phyloP scores from a whole-genome alignment of 73 alveolate species.

The Blepharisma japonicum region DNA sequence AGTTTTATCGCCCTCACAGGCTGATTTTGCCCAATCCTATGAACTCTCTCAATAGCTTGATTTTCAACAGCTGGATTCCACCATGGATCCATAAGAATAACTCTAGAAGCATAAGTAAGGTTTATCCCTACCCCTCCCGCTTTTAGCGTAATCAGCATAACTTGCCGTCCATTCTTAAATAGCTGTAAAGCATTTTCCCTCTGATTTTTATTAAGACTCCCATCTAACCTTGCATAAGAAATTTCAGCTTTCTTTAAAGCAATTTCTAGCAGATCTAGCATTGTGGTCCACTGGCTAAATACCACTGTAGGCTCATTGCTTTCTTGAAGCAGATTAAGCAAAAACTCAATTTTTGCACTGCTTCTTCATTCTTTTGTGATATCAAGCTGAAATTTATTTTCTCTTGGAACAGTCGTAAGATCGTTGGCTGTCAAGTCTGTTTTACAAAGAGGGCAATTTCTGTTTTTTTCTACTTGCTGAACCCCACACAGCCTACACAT shows the following conservation, averaged over 20 bases:
- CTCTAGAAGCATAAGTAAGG: slow-evolving; percentile 90
- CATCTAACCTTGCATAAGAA: slow-evolving; percentile 46
- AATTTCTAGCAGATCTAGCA: slow-evolving; percentile 56
- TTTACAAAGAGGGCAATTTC: slow-evolving; percentile 57
- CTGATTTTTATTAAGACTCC: slow-evolving; percentile 28
- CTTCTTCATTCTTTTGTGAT: slow-evolving; percentile 33
- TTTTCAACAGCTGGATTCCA: slow-evolving; percentile 96
- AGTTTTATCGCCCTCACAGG: slow-evolving; percentile 70
- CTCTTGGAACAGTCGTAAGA: slow-evolving; percentile 46
- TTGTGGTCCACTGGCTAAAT: slow-evolving; percentile 56
- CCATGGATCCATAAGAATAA: slow-evolving; percentile 94
- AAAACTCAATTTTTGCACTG: slow-evolving; percentile 38
- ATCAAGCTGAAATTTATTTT: slow-evolving; percentile 41
- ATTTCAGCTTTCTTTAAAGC: slow-evolving; percentile 51
- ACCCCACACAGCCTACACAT: slow-evolving; percentile 41
- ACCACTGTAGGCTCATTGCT: slow-evolving; percentile 51
- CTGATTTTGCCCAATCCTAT: slow-evolving; percentile 87
- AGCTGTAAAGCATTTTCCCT: slow-evolving; percentile 34
- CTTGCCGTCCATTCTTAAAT: slow-evolving; percentile 38
- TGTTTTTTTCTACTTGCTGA: slow-evolving; percentile 35
- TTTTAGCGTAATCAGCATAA: slow-evolving; percentile 58
- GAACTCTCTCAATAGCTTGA: slow-evolving; percentile 91
- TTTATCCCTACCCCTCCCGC: slow-evolving; percentile 89
- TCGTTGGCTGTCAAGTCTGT: slow-evolving; percentile 35
- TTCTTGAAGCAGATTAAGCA: slow-evolving; percentile 32